Percentiles rank a stretch among this genome's conserved stretches.
Evolutionary conservation across 2,329 filamentous ascomycete genomes (phyloP).

Genomic region (Clonostachys rosea): DNA sequence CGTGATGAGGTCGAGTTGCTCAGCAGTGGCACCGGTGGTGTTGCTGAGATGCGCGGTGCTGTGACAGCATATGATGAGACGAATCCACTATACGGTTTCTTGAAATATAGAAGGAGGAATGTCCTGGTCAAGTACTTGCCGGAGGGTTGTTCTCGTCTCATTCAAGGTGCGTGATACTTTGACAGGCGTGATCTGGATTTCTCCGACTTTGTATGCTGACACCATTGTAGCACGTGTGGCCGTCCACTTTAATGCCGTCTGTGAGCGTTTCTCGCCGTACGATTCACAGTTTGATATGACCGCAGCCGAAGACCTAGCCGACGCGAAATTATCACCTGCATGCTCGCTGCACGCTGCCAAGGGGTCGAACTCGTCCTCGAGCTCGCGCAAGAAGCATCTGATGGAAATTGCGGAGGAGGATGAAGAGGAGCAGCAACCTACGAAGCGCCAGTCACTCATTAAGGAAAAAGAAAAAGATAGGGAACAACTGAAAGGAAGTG

Average conservation of each 20-base stretch:
- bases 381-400: slow-evolving; percentile 72
- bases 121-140: slow-evolving; percentile 91
- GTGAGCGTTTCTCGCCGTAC: slow-evolving; percentile 75
- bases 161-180: slow-evolving; percentile 67
- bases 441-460: slow-evolving; percentile 53
- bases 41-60: slow-evolving; percentile 75
- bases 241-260: slow-evolving; percentile 64
- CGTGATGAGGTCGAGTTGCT: slow-evolving; percentile 85
- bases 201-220: background rate
- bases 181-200: background rate
- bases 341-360: slow-evolving; percentile 88
- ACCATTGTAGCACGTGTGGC: slow-evolving; percentile 68
- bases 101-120: slow-evolving; percentile 85
- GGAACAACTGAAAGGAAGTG: slow-evolving; percentile 10
- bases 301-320: slow-evolving; percentile 73
- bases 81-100: slow-evolving; percentile 86
- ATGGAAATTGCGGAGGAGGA: slow-evolving; percentile 94
- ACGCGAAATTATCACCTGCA: slow-evolving; percentile 80
- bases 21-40: slow-evolving; percentile 72
- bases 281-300: slow-evolving; percentile 79
- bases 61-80: slow-evolving; percentile 77
- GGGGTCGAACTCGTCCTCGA: slow-evolving; percentile 80
- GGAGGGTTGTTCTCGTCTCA: slow-evolving; percentile 80
- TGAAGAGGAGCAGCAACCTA: slow-evolving; percentile 64
- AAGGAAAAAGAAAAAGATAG: slow-evolving; percentile 30